Evolutionary conservation across 2,329 filamentous ascomycete species (phyloP).

Genomic region (Tolypocladium tropicale): DNA sequence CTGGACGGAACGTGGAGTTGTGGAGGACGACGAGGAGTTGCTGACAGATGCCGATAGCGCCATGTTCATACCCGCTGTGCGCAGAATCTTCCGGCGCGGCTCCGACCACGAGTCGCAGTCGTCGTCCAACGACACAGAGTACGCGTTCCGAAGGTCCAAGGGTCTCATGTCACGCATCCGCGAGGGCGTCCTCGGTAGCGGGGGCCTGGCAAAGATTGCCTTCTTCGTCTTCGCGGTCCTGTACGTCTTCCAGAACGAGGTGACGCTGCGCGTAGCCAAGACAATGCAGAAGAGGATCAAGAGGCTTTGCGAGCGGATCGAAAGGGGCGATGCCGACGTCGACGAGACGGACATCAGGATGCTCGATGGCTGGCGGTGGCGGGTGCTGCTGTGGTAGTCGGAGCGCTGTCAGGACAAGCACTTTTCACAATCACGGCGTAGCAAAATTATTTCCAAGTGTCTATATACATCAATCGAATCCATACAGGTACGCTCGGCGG

Average conservation of each 20-base stretch:
- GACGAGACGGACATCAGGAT: constrained; percentile 37
- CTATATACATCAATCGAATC: not conserved
- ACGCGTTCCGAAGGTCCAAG: constrained; percentile 43
- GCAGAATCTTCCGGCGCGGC: constrained; percentile 38
- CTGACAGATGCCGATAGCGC: constrained; percentile 22
- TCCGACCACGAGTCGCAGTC: constrained; percentile 23
- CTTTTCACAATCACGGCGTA: not conserved
- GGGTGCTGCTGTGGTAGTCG: constrained; percentile 28
- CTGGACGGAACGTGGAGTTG: too few relatives aligned
- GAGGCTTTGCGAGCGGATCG: constrained; percentile 35
- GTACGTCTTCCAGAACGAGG: constrained; percentile 50
- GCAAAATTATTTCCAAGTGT: not conserved
- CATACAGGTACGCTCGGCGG: not conserved
- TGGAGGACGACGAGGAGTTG: too few relatives aligned
- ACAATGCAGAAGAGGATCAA: constrained; percentile 40
- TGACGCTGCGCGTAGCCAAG: constrained; percentile 41
- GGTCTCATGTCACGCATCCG: constrained; percentile 40
- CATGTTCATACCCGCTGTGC: constrained; percentile 40
- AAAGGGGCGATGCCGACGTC: constrained; percentile 34
- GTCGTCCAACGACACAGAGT: constrained; percentile 43
- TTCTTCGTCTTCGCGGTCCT: constrained; percentile 47
- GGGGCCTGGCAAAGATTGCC: constrained; percentile 36
- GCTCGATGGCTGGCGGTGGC: constrained; percentile 46
- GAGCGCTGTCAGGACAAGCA: not conserved
- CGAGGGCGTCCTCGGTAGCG: constrained; percentile 30